Evolutionary conservation across 345 rosid genomes (phyloP), one percentile per base, ranked within the genome.

Genomic region (Cardiospermum halicacabum): DNA sequence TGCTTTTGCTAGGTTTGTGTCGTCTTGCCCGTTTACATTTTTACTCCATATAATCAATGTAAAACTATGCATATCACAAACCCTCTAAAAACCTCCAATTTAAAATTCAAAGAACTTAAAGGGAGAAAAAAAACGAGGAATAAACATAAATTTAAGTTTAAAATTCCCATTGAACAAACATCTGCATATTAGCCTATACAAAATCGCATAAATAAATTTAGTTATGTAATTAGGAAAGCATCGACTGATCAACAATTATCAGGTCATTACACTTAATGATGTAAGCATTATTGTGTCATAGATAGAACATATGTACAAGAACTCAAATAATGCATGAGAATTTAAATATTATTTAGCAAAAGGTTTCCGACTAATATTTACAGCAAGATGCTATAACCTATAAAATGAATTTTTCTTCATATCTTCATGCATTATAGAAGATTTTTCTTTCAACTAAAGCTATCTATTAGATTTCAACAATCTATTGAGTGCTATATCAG

Each of bases 1-100:
- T 79, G 98, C 98, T 56, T 93, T 86, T 80, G 86, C 98, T 74
- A 93, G 98, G 98, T 90, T 64, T 69, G 85, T 67, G 45, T 53
- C 66, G 49, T 53, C 47, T 19, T 36, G 18, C 42, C 27, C n/a
- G 7, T 56, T 55, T 30, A 42, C 56, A 7, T 31, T 62, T 61
- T 21, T 43, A 3, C 15, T 39, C 55, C 32, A 37, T 39, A 16
- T 1, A 21, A 25, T 37, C 43, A 36, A 69, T 66, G 64, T 48
- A 7, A 62, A 11, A 64, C 42, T 40, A 62, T 48, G 10, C 28
- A 25, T 10, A 22, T 26, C 4, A 47, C 54, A 32, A 56, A 66
- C 47, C 18, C 25, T 43, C n/a, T 34, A 27, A 53, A 26, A 45
- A 31, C 24, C 60, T 28, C 27, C 12, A 28, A 30, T 28, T 18